Conservation (phyloP, 2,329 filamentous ascomycete genomes). For the Aspergillaceae sp. region DNA sequence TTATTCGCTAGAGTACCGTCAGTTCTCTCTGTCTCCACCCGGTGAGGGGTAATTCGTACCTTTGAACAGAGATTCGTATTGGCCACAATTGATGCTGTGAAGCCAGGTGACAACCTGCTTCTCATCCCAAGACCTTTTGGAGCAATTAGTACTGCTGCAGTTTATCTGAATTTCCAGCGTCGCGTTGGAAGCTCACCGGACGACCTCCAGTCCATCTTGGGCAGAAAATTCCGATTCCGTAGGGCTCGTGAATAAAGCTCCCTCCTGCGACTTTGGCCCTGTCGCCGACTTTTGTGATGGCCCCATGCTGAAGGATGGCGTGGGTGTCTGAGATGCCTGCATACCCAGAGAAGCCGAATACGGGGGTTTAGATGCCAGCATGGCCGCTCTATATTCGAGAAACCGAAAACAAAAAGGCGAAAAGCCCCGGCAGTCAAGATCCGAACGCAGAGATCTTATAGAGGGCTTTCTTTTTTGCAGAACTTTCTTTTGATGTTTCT, state of each 20-base stretch:
- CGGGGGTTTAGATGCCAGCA: conserved; percentile 37
- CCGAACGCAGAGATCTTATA: background rate
- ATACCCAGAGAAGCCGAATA: conserved; percentile 27
- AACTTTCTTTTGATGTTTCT: background rate
- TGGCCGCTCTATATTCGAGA: conserved; percentile 9
- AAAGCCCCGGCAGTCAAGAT: background rate
- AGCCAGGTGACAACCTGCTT: conserved; percentile 87
- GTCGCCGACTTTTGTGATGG: conserved; percentile 21
- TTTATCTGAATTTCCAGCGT: background rate
- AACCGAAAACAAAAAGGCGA: background rate
- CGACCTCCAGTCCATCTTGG: conserved; percentile 63
- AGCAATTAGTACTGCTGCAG: conserved; percentile 12
- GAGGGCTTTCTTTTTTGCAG: background rate
- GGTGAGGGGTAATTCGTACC: conserved; percentile 26
- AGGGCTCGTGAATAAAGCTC: conserved; percentile 59
- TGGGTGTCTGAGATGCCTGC: conserved; percentile 26
- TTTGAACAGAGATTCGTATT: conserved; percentile 86
- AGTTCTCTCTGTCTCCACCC: conserved; percentile 10
- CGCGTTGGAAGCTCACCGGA: conserved; percentile 46
- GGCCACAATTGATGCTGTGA: conserved; percentile 79
- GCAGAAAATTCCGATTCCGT: conserved; percentile 85
- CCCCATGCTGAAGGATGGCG: conserved; percentile 24
- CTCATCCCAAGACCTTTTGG: conserved; percentile 68
- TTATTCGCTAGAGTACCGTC: conserved; percentile 56
- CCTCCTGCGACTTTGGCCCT: conserved; percentile 24